Conservation (phyloP, 441 rosid species). For the Pelargonium citronellum region DNA sequence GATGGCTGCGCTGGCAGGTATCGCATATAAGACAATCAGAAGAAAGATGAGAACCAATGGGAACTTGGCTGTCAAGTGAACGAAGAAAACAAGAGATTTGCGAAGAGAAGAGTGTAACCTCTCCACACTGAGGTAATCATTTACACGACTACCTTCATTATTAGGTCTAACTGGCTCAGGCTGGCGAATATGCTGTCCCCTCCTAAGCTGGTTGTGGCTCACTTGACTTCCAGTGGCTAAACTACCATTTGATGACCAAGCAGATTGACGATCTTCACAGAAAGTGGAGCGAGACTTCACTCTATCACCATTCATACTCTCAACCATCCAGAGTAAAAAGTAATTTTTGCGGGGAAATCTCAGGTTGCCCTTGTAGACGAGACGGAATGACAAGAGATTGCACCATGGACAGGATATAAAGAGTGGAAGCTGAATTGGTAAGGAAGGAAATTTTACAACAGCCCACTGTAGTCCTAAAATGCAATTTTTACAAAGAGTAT, state of each 20-base stretch:
- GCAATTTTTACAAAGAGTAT: constrained; percentile 74
- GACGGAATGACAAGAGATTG: constrained; percentile 54
- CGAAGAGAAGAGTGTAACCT: constrained; percentile 46
- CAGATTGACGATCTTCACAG: constrained; percentile 33
- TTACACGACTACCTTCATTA: constrained; percentile 20
- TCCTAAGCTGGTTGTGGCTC: constrained; percentile 30
- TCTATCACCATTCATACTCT: constrained; percentile 61
- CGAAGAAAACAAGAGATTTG: constrained; percentile 59
- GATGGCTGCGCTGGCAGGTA: constrained; percentile 77
- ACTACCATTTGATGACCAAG: constrained; percentile 29
- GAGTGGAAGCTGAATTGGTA: constrained; percentile 68
- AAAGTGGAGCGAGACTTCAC: constrained; percentile 32
- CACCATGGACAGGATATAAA: constrained; percentile 89
- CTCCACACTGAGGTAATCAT: constrained; percentile 35
- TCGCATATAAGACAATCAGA: constrained; percentile 60
- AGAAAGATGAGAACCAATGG: constrained; percentile 67
- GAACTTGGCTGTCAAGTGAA: constrained; percentile 62
- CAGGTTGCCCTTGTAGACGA: constrained; percentile 57
- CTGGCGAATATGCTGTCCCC: constrained; percentile 29
- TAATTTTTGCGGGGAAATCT: constrained; percentile 73
- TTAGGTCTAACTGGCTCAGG: constrained; percentile 26
- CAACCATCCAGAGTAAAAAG: constrained; percentile 89
- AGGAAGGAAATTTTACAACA: constrained; percentile 50
- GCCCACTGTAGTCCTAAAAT: constrained; percentile 69
- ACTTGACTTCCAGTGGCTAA: constrained; percentile 29